Percentiles rank a stretch among this genome's conserved stretches.
These are phyloP conservation scores for Russula foetens DNA, from an alignment of 768 basidiomycete species.

Conservation along the genomic window DNA sequence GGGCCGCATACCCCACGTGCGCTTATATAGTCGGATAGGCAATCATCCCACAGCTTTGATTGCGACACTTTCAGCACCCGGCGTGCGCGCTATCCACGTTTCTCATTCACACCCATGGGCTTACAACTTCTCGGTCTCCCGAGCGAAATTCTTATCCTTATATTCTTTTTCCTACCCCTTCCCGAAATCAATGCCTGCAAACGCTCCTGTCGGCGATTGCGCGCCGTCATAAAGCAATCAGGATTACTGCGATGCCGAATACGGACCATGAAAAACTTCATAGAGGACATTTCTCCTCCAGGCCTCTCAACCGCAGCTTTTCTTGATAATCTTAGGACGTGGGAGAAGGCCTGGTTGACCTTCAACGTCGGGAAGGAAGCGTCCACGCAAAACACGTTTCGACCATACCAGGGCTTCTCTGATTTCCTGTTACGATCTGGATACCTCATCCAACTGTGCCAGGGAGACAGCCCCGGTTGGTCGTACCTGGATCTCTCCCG, in stretches of 20 bases:
- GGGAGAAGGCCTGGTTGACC: slow-evolving; percentile 7
- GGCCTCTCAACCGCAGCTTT: background rate
- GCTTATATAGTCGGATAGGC: background rate
- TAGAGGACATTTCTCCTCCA: slow-evolving; percentile 1
- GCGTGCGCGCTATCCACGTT: background rate
- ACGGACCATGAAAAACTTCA: background rate
- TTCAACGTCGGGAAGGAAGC: background rate
- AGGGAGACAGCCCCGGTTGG: background rate
- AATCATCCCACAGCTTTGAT: background rate
- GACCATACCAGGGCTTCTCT: background rate
- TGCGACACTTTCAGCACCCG: background rate
- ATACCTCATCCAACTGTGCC: slow-evolving; percentile 1
- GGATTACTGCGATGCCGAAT: background rate
- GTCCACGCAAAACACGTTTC: background rate
- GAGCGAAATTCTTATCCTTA: background rate
- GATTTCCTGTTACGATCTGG: slow-evolving; percentile 1
- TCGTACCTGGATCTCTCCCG: slow-evolving; percentile 1
- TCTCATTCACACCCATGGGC: background rate
- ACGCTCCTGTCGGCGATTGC: background rate
- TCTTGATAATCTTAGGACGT: background rate
- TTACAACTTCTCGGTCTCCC: slow-evolving; percentile 2
- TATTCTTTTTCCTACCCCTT: background rate
- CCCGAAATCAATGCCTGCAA: slow-evolving; percentile 1
- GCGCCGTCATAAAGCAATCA: background rate
- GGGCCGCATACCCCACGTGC: background rate